Base-by-base conservation (phyloP, 495 filamentous ascomycete genomes). In the Chaetomium tenue region DNA sequence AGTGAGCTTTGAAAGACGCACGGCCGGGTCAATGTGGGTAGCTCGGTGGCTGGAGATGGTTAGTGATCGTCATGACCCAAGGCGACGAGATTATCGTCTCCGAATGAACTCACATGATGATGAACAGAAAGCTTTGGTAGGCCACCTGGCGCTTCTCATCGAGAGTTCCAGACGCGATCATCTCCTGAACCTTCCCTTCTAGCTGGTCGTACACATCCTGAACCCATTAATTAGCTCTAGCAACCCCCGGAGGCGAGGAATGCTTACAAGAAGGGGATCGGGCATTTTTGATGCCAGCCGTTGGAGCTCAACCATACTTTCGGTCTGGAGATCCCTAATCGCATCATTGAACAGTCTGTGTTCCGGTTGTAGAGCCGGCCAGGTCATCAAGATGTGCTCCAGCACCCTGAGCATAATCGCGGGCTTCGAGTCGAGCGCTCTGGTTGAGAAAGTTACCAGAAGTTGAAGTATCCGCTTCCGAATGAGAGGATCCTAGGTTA, bases 221-320 rank as follows among this genome's bases (percentile, higher is more conserved):
- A 8, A 13, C 18, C 33, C 40, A 37, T 5, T 59, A 22, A 50
- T 76, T 48, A 74, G 70, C 16, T 6, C 9, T 2, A 18, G 3
- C 23, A 15, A 20, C 2, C n/a, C 13, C 13, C 52, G 33, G 0
- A 4, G 26, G 12, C 25, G 39, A 6, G 3, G 1, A 13, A 5
- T 48, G 4, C 85, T 75, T 71, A 88, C 86, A 59, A 93, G 80
- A 60, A 99, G 85, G 67, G 94, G 88, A 70, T 97, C 89, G 0
- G 95, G 86, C 82, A 97, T 97, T 61, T 89, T 91, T 67, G 90
- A 87, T 5, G 94, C 94, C 5, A 99, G 82, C 42, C 91, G 85
- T 63, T 96, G 92, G 60, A 98, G 82, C 74, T 98, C 92, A 63
- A 91, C 84, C 75, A 89, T 91, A 60, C 91, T 88, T 63, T 92